A percentile compares a stretch with the other conserved stretches of the same genome.
Conservation (phyloP, 805 yeast species). For the Candida stauntonica region DNA sequence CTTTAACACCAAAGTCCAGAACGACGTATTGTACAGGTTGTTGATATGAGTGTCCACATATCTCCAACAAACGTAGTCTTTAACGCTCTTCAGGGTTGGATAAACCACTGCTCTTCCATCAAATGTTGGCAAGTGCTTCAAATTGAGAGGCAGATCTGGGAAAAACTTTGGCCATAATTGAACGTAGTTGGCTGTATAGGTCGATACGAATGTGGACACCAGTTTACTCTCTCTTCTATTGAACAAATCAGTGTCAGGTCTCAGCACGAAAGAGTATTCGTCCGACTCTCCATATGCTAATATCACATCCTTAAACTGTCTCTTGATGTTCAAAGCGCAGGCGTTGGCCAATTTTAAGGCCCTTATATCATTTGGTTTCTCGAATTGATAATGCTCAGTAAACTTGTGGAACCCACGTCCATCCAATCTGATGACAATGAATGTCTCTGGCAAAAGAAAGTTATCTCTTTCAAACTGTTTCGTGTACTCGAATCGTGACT, state of each 20-base stretch:
- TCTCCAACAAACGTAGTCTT: conserved; percentile 91
- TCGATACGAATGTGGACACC: conserved; percentile 74
- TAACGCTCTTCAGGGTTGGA: conserved; percentile 55
- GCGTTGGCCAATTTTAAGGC: conserved; percentile 80
- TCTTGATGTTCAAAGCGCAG: conserved; percentile 65
- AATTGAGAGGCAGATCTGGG: conserved; percentile 39
- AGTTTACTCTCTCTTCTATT: conserved; percentile 81
- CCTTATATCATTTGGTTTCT: conserved; percentile 78
- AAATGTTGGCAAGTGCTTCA: conserved; percentile 70
- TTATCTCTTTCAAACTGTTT: conserved; percentile 73
- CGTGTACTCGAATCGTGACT: conserved; percentile 85
- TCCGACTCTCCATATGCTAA: conserved; percentile 95
- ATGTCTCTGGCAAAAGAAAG: conserved; percentile 69
- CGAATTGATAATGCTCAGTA: conserved; percentile 66
- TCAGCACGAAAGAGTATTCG: conserved; percentile 81
- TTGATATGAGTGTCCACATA: conserved; percentile 96
- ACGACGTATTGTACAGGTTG: conserved; percentile 87
- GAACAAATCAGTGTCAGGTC: conserved; percentile 59
- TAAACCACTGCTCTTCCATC: conserved; percentile 89
- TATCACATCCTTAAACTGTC: conserved; percentile 63
- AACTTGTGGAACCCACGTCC: conserved; percentile 93
- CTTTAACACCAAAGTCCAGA: conserved; percentile 76
- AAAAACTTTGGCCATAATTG: conserved; percentile 61
- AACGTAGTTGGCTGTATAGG: conserved; percentile 74
- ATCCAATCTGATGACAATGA: conserved; percentile 81